Evolutionary conservation across 192 early-diverging fungal genomes (phyloP), one percentile per base, ranked within the genome.

Genomic region (Backusella liffmaniae): DNA sequence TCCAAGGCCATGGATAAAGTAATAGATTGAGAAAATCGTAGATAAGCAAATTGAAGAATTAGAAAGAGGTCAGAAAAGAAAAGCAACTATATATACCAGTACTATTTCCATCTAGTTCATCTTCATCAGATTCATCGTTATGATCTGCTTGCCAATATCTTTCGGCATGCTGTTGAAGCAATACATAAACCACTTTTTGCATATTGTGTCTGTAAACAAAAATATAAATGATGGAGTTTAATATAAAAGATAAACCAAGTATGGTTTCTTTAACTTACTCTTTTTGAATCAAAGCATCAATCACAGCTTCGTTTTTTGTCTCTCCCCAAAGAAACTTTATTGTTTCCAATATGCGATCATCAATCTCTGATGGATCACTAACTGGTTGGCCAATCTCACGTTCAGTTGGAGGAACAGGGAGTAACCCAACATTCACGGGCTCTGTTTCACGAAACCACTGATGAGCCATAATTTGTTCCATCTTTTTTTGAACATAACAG

Each of bases 381-480:
- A 78, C 77, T 30, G 80, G 80, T 12, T 73, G 76, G 16, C 76
- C 80, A 66, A 81, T 81, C 51, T 81, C 76, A 16, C 70, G 66
- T n/a, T 73, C 68, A 44, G 73, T 81, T n/a, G 80, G 80, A 66
- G 80, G 76, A 36, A 77, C 73, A 15, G 80, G 80, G 21, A 81
- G 23, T 26, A 67, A 26, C 21, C 67, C 36, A 3, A 81, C 23
- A 30, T 81, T 81, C 3, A 71, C 62, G 1, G 78, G 82, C 37
- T 80, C 81, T n/a, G 81, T 75, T 18, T 76, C 79, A 32, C 80
- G 59, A 62, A 87, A 87, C 86, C 86, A 87, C 12, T 83, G 82
- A 70, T 87, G 86, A 18, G 77, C 75, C 78, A 84, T 84, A 4
- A 87, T 84, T 34, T 83, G 82, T 72, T 87, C 80, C 80, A 84